These are phyloP conservation scores for Colletotrichum kahawae DNA, from an alignment of 2,329 filamentous ascomycete genomes.

Conservation along the genomic window DNA sequence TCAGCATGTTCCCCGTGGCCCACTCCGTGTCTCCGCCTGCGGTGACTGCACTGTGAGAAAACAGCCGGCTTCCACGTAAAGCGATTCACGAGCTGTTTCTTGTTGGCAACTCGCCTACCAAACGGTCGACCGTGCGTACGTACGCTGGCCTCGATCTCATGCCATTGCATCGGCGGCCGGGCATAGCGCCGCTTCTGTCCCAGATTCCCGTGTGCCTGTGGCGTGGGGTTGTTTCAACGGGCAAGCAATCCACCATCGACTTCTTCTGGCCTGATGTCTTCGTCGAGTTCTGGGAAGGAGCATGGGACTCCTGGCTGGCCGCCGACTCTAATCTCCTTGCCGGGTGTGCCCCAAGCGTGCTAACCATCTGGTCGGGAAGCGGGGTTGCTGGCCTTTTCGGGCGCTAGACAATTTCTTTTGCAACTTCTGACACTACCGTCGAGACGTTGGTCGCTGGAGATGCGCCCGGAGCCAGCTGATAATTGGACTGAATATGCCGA, in stretches of 20 bases:
- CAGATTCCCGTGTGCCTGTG: conserved; percentile 5
- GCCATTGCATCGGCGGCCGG: neutral
- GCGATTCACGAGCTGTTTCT: neutral
- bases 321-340: neutral
- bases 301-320: conserved; percentile 1
- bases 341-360: neutral
- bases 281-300: neutral
- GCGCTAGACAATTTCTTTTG: conserved; percentile 13
- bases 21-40: neutral
- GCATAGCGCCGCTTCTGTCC: conserved; percentile 3
- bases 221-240: conserved; percentile 15
- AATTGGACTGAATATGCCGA: neutral
- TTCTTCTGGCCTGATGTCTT: conserved; percentile 1
- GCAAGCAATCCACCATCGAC: neutral
- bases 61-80: neutral
- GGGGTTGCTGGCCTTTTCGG: conserved; percentile 9
- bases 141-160: neutral
- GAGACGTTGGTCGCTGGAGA: conserved; percentile 1
- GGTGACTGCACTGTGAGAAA: neutral
- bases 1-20: neutral
- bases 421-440: neutral
- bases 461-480: neutral
- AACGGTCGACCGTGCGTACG: neutral
- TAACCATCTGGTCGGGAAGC: conserved; percentile 16
- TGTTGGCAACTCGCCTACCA: neutral